Conservation (phyloP, 768 basidiomycete species). For the Boletus reticulatus region DNA sequence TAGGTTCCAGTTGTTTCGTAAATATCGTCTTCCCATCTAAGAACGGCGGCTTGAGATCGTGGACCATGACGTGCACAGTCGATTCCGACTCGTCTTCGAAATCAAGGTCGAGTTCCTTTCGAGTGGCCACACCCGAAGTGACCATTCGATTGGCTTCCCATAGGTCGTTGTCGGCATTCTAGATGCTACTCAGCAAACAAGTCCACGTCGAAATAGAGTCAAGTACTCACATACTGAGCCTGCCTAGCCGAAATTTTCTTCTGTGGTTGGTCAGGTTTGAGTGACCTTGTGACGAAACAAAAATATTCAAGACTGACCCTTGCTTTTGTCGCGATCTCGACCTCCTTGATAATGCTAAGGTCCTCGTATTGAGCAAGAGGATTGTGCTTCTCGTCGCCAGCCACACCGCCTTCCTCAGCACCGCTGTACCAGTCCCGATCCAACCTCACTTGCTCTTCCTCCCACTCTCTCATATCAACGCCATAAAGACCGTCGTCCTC, state of each 20-base stretch:
- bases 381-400: conserved; percentile 90
- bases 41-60: conserved; percentile 96
- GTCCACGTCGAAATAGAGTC: neutral
- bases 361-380: conserved; percentile 94
- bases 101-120: conserved; percentile 84
- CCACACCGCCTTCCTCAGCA: conserved; percentile 82
- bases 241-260: conserved; percentile 92
- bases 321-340: conserved; percentile 74
- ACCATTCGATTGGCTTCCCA: conserved; percentile 99
- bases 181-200: conserved; percentile 19
- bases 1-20: conserved; percentile 94
- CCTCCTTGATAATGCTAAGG: conserved; percentile 62
- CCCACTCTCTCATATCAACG: conserved; percentile 88
- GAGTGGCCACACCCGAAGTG: conserved; percentile 90
- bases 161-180: conserved; percentile 97
- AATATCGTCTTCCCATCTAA: conserved; percentile 94
- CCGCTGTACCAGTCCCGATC: conserved; percentile 97
- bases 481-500: conserved; percentile 64
- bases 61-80: conserved; percentile 95
- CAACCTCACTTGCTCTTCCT: conserved; percentile 88
- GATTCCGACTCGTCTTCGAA: conserved; percentile 97
- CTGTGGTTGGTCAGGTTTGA: conserved; percentile 35
- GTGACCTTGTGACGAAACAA: neutral
- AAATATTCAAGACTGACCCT: conserved; percentile 47
- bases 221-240: conserved; percentile 82